Evolutionary conservation across 1,284 basidiomycete species (phyloP), one percentile per base, ranked within the genome.

Genomic region (Sanghuangporus weigelae): DNA sequence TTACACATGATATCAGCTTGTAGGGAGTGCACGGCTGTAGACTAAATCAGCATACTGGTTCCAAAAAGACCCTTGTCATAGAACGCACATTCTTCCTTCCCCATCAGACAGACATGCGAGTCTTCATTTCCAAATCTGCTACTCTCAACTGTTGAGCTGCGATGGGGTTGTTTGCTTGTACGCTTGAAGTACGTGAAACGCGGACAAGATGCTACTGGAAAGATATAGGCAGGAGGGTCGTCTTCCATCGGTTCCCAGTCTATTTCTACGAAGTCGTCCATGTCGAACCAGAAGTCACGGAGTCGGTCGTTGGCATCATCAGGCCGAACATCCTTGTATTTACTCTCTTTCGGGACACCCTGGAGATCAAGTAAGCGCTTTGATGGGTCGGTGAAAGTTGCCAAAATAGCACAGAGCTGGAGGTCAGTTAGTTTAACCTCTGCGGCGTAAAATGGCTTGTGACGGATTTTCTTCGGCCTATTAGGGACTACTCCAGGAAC

Each of bases 401-500:
- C 94, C 8, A 89, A 78, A 65, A 98, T 74, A 3, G 90, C 86
- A 62, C 92, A 90, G 51, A 98, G 77, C 64, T 95, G 89, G 44
- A 96, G 76, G 7, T 86, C 84, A 70, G 87, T 87, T 69, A 95
- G 78, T 40, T 93, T 84, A 7, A 96, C 84, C 75, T 98, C 95
- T 39, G 90, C 91, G n/a, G 93, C 91, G 71, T 95, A 95, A 76
- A 98, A 95, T 1, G 92, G 87, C 73, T 97, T 98, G 75, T 92
- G 90, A 23, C 85, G 81, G 16, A 85, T 76, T 1, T 81, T 78
- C 73, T 89, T 89, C 26, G 76, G 77, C 11, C 79, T 78, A 46
- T 79, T 75, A 6, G 80, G 79, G 60, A 78, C 70, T 59, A 76
- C 74, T 5, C 81, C 83, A 14, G 79, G 76, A 6, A 83, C 80